These are phyloP conservation scores for Colletotrichum filicis DNA, from an alignment of 2,329 filamentous ascomycete genomes.

Conservation along the genomic window DNA sequence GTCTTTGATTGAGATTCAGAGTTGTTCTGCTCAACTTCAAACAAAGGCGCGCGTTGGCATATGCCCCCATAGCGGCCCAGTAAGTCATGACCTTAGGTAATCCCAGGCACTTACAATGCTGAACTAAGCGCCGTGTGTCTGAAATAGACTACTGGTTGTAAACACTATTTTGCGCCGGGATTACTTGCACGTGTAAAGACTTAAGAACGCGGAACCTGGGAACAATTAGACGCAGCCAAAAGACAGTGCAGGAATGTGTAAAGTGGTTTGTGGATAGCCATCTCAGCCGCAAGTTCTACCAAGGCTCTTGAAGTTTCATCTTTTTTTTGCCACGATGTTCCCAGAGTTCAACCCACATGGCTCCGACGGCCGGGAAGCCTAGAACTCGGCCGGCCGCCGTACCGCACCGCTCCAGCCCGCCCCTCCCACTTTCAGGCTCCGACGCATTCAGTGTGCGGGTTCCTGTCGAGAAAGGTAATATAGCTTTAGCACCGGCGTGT, in stretches of 20 bases:
- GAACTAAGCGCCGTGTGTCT: neutral
- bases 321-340: neutral
- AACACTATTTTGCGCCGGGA: neutral
- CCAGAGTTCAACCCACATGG: neutral
- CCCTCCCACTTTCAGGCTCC: neutral
- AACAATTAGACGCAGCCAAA: neutral
- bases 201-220: neutral
- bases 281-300: neutral
- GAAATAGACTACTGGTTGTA: neutral
- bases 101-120: neutral
- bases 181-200: neutral
- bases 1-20: too few species aligned
- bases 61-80: neutral
- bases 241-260: constrained; percentile 32
- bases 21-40: neutral
- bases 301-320: too few species aligned
- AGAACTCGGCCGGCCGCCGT: neutral
- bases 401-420: neutral
- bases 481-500: neutral
- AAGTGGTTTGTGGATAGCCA: constrained; percentile 24
- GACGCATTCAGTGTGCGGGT: neutral
- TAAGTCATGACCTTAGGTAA: neutral
- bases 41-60: neutral
- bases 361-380: neutral
- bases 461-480: neutral